Evolutionary conservation across 495 filamentous ascomycete species (phyloP).

Genomic region (Neurospora sublineolata): DNA sequence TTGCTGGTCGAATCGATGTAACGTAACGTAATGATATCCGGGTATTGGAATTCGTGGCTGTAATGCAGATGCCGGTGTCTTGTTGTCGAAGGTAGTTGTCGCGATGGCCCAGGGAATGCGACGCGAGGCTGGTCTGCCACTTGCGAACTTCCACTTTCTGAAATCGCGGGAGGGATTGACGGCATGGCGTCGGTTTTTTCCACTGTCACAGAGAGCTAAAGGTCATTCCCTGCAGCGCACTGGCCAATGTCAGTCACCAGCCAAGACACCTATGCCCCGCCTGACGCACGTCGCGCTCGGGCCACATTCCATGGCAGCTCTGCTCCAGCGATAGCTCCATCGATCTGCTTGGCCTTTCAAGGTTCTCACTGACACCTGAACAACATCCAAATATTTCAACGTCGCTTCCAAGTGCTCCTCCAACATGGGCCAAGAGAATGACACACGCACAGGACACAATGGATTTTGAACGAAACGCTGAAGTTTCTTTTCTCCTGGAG

Average conservation of each 20-base stretch:
- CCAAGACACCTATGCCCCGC: background rate
- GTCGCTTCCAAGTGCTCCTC: background rate
- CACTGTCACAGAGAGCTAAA: background rate
- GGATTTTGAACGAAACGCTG: background rate
- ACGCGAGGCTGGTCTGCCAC: slow-evolving; percentile 3
- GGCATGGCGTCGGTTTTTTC: background rate
- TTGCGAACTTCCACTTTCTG: background rate
- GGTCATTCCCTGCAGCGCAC: background rate
- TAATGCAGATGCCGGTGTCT: background rate
- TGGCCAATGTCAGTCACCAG: background rate
- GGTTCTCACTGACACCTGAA: background rate
- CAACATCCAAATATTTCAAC: background rate
- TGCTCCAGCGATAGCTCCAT: background rate
- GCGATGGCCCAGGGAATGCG: background rate
- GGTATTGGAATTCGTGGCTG: background rate
- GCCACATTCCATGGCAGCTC: background rate
- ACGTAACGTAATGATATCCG: background rate
- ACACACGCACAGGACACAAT: background rate
- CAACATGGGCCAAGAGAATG: background rate
- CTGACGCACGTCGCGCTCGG: background rate
- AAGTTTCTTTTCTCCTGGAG: background rate
- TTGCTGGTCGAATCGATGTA: background rate
- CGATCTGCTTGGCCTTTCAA: background rate
- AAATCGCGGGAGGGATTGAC: background rate
- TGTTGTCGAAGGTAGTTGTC: background rate